Evolutionary conservation across 495 filamentous ascomycete genomes (phyloP), one percentile per base, ranked within the genome.

Genomic region (Daldinia caldariorum): DNA sequence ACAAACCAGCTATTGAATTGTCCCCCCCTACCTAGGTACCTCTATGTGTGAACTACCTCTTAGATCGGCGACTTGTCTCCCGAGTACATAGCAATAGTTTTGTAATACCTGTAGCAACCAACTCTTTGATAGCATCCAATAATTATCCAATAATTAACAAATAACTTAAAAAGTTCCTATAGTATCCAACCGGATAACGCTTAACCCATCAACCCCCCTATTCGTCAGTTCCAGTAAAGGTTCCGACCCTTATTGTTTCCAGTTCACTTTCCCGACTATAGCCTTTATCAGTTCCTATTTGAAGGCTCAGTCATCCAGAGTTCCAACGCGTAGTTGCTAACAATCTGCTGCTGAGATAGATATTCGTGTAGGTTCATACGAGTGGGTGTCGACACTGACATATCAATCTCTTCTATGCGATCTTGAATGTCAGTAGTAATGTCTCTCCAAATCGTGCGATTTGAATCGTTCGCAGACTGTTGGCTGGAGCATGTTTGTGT

Each of bases 261-360:
- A 35, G 38, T n/a, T 66, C 63, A n/a, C 68, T 71, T 12, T 10
- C 29, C 6, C 32, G 35, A 13, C 32, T n/a, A 39, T 50, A 0
- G 5, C 20, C 4, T 9, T 39, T 2, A 6, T 32, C 10, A 16
- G 34, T 20, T 4, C 6, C 20, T 10, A 47, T 9, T 4, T 32
- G 18, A 47, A 38, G 22, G 13, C 53, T 66, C 39, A 12, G 58
- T 37, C 22, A 0, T 37, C 68, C 68, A 71, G 12, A 6, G 1
- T 37, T 59, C 43, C 0, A 66, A 29, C 5, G 68, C 13, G 29
- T 62, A 35, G 34, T 57, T 70, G 0, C 22, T 4, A 13, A 37
- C 34, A n/a, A 41, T 13, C 0, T 50, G 38, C 34, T 70, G 56
- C 39, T 58, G 56, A 39, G 51, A n/a, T 5, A 61, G 4, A 26